Evolutionary conservation across 2,329 filamentous ascomycete genomes (phyloP), one percentile per base, ranked within the genome.

Genomic region (Cladosporium sp.): DNA sequence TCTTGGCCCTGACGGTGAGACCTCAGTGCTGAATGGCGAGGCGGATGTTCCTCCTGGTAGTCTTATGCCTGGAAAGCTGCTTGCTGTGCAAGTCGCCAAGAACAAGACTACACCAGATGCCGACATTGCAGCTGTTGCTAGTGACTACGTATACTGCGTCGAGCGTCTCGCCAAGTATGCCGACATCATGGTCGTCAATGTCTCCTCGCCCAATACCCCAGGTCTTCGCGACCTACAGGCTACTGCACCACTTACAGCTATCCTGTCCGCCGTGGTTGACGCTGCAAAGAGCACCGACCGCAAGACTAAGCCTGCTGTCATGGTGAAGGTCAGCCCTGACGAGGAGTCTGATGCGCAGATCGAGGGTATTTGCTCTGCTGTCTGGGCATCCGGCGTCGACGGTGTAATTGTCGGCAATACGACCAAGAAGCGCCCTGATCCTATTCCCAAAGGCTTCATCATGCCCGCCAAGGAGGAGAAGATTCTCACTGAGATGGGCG

Each of bases 311-410:
- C 92, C 91, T 0, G 88, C 84, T 65, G 92, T 99, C 66, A 97
- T 99, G 92, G 95, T 99, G 73, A 99, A 99, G 82, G 94, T 99
- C 23, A 96, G 92, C 66, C 95, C 95, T 0, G 95, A 99, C 72
- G 95, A 98, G 80, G 92, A 97, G 76, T 88, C 90, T 23, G 88
- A 93, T 62, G 83, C 88, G 65, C 93, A 99, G 76, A 87, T 99
- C 67, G 85, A 89, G 50, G 95, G 93, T 10, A 96, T 99, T 65
- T 94, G 92, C 67, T 87, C 93, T 71, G 93, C 93, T 0, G 89
- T 97, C 14, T 90, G 88, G 82, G 83, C 84, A 70, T 92, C 91
- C 67, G 93, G 93, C 7, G 93, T 98, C 1, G 93, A 97, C 72
- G 95, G 95, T 31, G 88, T 99, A 40, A 97, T 99, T 68, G 94